A percentile compares a stretch with the other conserved stretches of the same genome.
These are phyloP conservation scores for Pythium apleroticum DNA, from an alignment of 352 stramenopile genomes.

Conservation along the genomic window DNA sequence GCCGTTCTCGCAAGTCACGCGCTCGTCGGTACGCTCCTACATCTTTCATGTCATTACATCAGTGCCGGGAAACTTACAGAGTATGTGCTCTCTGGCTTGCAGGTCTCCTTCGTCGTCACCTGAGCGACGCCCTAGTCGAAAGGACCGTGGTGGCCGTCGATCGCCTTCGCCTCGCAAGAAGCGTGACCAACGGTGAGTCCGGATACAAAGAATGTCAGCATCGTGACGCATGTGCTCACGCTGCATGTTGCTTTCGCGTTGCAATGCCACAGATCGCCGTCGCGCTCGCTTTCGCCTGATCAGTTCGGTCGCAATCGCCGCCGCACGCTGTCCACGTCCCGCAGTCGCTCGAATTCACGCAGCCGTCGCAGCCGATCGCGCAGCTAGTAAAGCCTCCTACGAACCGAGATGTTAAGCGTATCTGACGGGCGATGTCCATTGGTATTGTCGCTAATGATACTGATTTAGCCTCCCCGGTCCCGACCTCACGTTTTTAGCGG, in stretches of 20 bases:
- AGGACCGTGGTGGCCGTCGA: conserved; percentile 4
- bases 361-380: conserved; percentile 4
- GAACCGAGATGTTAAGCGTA: neutral
- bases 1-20: neutral
- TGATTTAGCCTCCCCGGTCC: conserved; percentile 9
- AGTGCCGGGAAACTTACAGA: neutral
- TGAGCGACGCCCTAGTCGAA: conserved; percentile 1
- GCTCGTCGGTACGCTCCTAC: conserved; percentile 11
- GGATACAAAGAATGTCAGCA: neutral
- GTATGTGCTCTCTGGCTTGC: neutral
- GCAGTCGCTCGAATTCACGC: neutral
- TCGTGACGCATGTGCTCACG: neutral
- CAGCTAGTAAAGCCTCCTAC: neutral
- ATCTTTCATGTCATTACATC: neutral
- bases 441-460: neutral
- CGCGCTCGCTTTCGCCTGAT: conserved; percentile 17
- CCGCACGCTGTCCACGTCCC: conserved; percentile 13
- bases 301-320: conserved; percentile 21
- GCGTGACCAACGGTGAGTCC: conserved; percentile 4
- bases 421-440: neutral
- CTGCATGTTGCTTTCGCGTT: neutral
- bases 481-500: neutral
- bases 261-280: neutral
- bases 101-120: conserved; percentile 13
- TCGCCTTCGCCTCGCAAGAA: neutral